phyloP scores from a whole-genome alignment of 2,329 filamentous ascomycete genomes.

The Colletotrichum aenigma region DNA sequence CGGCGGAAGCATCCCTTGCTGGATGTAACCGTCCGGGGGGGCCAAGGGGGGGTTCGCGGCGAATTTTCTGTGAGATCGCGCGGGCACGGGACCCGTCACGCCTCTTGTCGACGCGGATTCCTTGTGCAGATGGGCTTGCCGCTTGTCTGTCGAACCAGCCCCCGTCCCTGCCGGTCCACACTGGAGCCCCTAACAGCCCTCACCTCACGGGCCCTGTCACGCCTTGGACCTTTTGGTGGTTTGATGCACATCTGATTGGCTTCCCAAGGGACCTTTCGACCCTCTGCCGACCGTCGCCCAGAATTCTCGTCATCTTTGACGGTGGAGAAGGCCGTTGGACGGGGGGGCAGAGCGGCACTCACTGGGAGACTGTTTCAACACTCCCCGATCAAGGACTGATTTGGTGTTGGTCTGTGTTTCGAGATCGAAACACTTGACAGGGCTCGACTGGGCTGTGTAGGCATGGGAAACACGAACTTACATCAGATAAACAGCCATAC shows the following conservation, averaged over 20 bases:
- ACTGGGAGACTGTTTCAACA: constrained; percentile 14
- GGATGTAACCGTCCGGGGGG: constrained; percentile 19
- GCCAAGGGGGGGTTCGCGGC: constrained; percentile 14
- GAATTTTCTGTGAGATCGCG: constrained; percentile 23
- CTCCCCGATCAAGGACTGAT: constrained; percentile 1
- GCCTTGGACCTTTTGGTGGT: constrained; percentile 1
- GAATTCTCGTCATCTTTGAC: constrained; percentile 12
- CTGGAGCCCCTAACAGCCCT: neutral
- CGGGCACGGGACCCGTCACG: constrained; percentile 5
- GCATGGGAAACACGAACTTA: constrained; percentile 14
- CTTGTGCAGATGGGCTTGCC: constrained; percentile 19
- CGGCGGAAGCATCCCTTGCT: constrained; percentile 17
- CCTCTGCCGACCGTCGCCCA: constrained; percentile 16
- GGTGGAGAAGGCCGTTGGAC: constrained; percentile 1
- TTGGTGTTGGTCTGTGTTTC: constrained; percentile 19
- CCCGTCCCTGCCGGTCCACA: constrained; percentile 19
- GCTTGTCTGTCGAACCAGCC: constrained; percentile 8
- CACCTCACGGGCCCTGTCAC: constrained; percentile 1
- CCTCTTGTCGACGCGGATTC: constrained; percentile 11
- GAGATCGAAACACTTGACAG: constrained; percentile 18
- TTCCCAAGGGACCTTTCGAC: neutral
- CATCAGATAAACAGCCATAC: constrained; percentile 10
- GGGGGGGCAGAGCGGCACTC: constrained; percentile 6
- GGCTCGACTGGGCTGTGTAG: constrained; percentile 16
- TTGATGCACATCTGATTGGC: constrained; percentile 12